phyloP scores from a whole-genome alignment of 2,329 filamentous ascomycete species.

The Aureobasidium pullulans region DNA sequence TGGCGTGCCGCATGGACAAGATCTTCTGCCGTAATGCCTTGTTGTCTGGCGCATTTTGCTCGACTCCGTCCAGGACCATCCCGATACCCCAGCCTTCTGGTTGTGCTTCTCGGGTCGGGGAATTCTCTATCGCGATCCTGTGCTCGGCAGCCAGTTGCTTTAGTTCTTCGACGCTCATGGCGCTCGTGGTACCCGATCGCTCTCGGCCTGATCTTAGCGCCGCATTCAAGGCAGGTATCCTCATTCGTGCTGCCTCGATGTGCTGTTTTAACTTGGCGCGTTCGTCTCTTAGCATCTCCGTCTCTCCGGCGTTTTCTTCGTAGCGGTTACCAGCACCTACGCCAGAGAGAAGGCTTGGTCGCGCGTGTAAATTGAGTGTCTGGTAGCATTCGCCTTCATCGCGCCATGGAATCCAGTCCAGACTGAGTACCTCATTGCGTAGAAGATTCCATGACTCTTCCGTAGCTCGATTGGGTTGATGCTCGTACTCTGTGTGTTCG shows the following conservation, averaged over 20 bases:
- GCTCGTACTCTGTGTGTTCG: conserved; percentile 2
- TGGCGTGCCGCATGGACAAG: conserved; percentile 5
- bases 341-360: conserved; percentile 1
- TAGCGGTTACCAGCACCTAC: background rate
- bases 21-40: conserved; percentile 5
- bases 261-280: background rate
- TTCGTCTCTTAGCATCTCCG: background rate
- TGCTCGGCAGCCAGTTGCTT: conserved; percentile 2
- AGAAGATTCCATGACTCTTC: background rate
- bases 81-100: conserved; percentile 10
- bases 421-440: background rate
- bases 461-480: conserved; percentile 1
- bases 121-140: background rate
- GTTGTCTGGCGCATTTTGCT: conserved; percentile 1
- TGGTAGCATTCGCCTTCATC: background rate
- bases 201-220: background rate
- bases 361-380: conserved; percentile 3
- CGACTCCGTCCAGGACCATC: background rate
- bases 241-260: background rate
- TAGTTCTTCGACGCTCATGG: background rate
- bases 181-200: background rate
- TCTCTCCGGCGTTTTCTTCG: background rate
- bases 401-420: conserved; percentile 14
- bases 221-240: background rate
- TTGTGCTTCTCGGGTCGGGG: background rate